Percentiles rank a stretch among this genome's conserved stretches.
Conservation (phyloP, 225 moss, liverwort and hornwort species). For the Takakia lepidozioides region DNA sequence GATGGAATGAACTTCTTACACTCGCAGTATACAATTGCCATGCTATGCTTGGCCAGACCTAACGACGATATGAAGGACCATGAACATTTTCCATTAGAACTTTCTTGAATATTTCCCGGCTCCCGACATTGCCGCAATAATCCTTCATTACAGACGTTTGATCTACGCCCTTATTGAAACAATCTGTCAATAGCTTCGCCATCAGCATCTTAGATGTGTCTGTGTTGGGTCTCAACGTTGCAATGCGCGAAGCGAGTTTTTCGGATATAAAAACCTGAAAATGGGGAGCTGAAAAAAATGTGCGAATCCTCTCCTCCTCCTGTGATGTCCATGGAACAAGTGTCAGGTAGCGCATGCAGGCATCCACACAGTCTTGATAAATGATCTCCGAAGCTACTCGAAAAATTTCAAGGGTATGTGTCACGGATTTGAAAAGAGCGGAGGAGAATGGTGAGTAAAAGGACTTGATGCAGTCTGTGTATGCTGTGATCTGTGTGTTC, state of each 20-base stretch:
- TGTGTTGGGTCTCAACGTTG: no score
- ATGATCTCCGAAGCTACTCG: constrained; percentile 38
- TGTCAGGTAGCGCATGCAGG: constrained; percentile 47
- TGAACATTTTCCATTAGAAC: no score
- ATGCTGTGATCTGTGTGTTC: constrained; percentile 31
- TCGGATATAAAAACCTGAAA: constrained; percentile 37
- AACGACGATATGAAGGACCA: no score
- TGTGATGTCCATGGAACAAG: constrained; percentile 37
- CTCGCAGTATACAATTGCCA: no score
- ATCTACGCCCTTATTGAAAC: no score
- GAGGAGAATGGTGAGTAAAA: constrained; percentile 32
- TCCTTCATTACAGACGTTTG: no score
- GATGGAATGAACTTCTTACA: no score
- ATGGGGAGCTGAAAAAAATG: constrained; percentile 26
- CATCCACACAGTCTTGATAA: constrained; percentile 38
- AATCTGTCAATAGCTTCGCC: no score
- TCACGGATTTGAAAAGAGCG: constrained; percentile 35
- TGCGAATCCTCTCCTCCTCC: constrained; percentile 24
- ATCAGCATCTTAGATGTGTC: no score
- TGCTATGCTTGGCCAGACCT: no score
- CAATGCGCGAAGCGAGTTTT: constrained; percentile 35
- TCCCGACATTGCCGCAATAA: no score
- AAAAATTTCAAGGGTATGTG: constrained; percentile 42
- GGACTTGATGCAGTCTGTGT: constrained; percentile 35
- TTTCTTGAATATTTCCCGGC: no score